Evolutionary conservation across 306 rosid species (phyloP).

Genomic region (Sophora flavescens): DNA sequence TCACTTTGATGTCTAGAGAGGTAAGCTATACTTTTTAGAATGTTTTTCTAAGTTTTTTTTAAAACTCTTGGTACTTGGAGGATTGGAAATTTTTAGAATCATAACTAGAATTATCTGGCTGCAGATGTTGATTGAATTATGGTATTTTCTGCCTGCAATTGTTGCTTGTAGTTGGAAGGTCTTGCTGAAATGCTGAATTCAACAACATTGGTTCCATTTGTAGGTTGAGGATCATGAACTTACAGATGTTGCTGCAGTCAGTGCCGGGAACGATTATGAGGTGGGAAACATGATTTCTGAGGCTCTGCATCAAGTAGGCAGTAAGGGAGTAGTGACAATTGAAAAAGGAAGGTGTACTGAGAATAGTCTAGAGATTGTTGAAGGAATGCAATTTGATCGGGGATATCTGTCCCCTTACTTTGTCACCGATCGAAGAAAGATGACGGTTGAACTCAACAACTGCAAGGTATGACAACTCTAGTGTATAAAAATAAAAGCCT

Average conservation of each 20-base stretch:
- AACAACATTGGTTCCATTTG: constrained; percentile 46
- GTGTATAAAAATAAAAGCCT: constrained; percentile 18
- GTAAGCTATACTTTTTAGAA: constrained; percentile 53
- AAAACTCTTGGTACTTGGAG: background rate
- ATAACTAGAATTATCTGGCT: constrained; percentile 3
- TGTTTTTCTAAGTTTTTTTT: background rate
- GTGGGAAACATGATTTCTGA: constrained; percentile 89
- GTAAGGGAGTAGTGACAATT: constrained; percentile 83
- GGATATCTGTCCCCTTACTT: constrained; percentile 89
- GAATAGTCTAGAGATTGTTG: constrained; percentile 78
- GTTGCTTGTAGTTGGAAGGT: constrained; percentile 37
- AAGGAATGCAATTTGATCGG: constrained; percentile 94
- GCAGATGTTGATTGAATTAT: constrained; percentile 34
- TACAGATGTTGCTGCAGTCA: constrained; percentile 84
- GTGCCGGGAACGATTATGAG: constrained; percentile 84
- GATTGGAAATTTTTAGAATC: constrained; percentile 30
- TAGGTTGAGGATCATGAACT: constrained; percentile 88
- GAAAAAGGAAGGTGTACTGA: constrained; percentile 73
- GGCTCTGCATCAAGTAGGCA: constrained; percentile 80
- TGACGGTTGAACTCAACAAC: constrained; percentile 75
- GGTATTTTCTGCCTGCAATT: constrained; percentile 8
- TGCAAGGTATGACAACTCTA: constrained; percentile 73
- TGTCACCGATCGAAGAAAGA: constrained; percentile 76
- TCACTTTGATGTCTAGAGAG: constrained; percentile 79
- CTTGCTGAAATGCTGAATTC: constrained; percentile 44